Conservation (phyloP, 768 basidiomycete genomes). For the Podaxis carcinomalis region DNA sequence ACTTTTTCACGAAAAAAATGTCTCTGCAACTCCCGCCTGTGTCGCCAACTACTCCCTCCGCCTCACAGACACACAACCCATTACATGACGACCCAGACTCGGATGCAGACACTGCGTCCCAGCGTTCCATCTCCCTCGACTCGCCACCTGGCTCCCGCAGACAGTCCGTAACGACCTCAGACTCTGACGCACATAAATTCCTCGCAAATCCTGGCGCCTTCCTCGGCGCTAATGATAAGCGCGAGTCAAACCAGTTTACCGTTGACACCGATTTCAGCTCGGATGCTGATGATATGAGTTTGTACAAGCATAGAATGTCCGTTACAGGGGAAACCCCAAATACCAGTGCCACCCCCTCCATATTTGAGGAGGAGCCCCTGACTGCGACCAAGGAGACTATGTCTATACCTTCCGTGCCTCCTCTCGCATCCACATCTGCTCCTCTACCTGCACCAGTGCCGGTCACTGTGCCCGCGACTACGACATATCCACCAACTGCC, state of each 20-base stretch:
- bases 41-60: constrained; percentile 23
- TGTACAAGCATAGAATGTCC: constrained; percentile 38
- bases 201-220: constrained; percentile 10
- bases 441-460: not conserved
- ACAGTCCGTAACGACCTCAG: not conserved
- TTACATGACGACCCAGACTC: constrained; percentile 33
- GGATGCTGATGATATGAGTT: constrained; percentile 49
- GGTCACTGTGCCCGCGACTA: constrained; percentile 23
- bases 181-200: constrained; percentile 10
- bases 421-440: not conserved
- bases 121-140: constrained; percentile 71
- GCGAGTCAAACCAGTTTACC: constrained; percentile 30
- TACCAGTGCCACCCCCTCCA: constrained; percentile 48
- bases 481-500: constrained; percentile 60
- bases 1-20: constrained; percentile 15
- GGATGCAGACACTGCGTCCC: constrained; percentile 76
- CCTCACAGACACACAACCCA: constrained; percentile 24
- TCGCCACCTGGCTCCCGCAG: constrained; percentile 52
- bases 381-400: constrained; percentile 22
- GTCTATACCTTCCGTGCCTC: constrained; percentile 10
- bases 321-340: constrained; percentile 38
- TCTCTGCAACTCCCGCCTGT: constrained; percentile 25
- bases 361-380: constrained; percentile 28
- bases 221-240: constrained; percentile 2
- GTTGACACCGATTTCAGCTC: constrained; percentile 52